phyloP scores from a whole-genome alignment of 306 rosid genomes.

The Alnus rubra region DNA sequence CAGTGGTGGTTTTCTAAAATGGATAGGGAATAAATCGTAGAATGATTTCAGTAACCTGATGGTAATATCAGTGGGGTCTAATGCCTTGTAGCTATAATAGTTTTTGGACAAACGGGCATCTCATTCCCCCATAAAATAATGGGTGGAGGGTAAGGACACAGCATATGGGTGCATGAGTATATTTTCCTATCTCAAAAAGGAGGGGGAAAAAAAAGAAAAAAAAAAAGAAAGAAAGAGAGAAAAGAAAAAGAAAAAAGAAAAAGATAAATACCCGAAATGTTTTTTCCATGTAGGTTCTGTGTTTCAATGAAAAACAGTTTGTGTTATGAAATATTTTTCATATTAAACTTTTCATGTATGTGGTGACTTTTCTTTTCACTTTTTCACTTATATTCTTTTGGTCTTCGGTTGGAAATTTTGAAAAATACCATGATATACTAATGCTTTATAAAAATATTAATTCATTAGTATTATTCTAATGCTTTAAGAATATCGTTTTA shows the following conservation, averaged over 20 bases:
- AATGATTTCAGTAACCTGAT: background rate
- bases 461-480: background rate
- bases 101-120: background rate
- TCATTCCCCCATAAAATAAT: background rate
- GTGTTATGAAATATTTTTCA: background rate
- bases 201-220: too few relatives aligned
- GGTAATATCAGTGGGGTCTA: background rate
- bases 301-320: background rate
- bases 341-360: background rate
- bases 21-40: background rate
- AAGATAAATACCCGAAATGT: too few relatives aligned
- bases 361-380: background rate
- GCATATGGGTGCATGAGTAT: background rate
- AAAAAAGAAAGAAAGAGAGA: too few relatives aligned
- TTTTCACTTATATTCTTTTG: background rate
- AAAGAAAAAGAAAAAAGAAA: too few relatives aligned
- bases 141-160: background rate
- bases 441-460: background rate
- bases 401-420: background rate
- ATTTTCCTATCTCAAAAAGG: background rate
- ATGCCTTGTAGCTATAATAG: background rate
- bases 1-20: slow-evolving; percentile 18
- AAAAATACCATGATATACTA: background rate
- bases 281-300: background rate
- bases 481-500: background rate